phyloP scores from a whole-genome alignment of 1,284 basidiomycete genomes.

The Ganoderma boninense region DNA sequence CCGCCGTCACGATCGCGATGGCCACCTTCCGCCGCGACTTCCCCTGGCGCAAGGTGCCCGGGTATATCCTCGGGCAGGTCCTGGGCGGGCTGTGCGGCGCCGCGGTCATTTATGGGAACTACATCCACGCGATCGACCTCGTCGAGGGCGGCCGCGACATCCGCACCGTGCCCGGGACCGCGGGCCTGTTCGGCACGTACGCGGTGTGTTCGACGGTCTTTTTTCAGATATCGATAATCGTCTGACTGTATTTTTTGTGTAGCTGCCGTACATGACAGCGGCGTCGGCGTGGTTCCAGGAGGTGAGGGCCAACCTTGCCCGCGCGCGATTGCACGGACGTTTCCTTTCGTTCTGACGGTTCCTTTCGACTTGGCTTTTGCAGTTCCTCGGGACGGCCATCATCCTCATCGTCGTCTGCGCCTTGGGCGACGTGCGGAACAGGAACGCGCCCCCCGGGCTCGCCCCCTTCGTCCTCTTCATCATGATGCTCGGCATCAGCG shows the following conservation, averaged over 20 bases:
- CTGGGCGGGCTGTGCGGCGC: constrained; percentile 76
- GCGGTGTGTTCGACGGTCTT: no score
- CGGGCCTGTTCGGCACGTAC: constrained; percentile 74
- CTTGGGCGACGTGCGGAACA: constrained; percentile 54
- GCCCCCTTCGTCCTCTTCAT: constrained; percentile 66
- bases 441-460: constrained; percentile 55
- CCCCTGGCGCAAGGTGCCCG: constrained; percentile 81
- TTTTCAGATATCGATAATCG: not conserved
- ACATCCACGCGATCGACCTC: constrained; percentile 77
- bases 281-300: constrained; percentile 71
- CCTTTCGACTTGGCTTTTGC: no score
- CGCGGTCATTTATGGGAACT: constrained; percentile 77
- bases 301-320: constrained; percentile 29
- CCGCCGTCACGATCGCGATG: constrained; percentile 77
- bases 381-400: constrained; percentile 67
- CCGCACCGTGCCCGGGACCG: constrained; percentile 72
- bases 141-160: constrained; percentile 68
- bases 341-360: not conserved
- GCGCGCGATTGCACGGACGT: no score
- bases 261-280: constrained; percentile 66
- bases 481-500: constrained; percentile 60
- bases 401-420: constrained; percentile 57
- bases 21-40: constrained; percentile 73
- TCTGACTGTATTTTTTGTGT: not conserved
- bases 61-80: constrained; percentile 75